These are phyloP conservation scores for Fraxinus americana DNA, from an alignment of 257 asterid species.

Conservation along the genomic window DNA sequence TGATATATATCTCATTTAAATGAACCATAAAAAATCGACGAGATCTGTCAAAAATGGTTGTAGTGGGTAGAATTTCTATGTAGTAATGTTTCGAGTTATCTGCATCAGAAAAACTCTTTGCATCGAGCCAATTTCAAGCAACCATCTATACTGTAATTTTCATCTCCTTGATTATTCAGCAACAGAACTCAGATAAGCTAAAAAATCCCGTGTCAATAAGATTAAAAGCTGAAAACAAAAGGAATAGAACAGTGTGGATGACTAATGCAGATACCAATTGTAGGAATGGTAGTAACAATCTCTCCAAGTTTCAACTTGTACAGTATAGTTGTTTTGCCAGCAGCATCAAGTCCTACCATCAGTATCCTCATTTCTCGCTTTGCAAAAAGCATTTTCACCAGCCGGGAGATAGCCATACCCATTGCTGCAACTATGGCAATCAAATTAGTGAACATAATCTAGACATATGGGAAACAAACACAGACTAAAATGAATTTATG, in stretches of 20 bases:
- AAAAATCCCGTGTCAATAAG: too few species aligned
- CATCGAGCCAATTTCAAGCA: too few species aligned
- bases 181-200: too few species aligned
- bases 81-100: too few species aligned
- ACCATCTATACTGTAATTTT: too few species aligned
- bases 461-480: background rate
- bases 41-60: background rate
- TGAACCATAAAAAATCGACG: background rate
- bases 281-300: constrained; percentile 52
- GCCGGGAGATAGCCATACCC: constrained; percentile 46
- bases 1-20: background rate
- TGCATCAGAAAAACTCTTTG: too few species aligned
- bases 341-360: constrained; percentile 59
- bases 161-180: too few species aligned
- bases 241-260: background rate
- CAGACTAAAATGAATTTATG: background rate
- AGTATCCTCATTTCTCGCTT: constrained; percentile 55
- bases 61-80: too few species aligned
- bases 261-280: constrained; percentile 38
- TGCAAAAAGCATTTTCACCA: constrained; percentile 40
- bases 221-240: background rate
- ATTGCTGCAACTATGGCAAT: constrained; percentile 22
- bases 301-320: constrained; percentile 58
- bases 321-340: constrained; percentile 54
- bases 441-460: background rate